Evolutionary conservation across 257 asterid genomes (phyloP).

Genomic region (Echium plantagineum): DNA sequence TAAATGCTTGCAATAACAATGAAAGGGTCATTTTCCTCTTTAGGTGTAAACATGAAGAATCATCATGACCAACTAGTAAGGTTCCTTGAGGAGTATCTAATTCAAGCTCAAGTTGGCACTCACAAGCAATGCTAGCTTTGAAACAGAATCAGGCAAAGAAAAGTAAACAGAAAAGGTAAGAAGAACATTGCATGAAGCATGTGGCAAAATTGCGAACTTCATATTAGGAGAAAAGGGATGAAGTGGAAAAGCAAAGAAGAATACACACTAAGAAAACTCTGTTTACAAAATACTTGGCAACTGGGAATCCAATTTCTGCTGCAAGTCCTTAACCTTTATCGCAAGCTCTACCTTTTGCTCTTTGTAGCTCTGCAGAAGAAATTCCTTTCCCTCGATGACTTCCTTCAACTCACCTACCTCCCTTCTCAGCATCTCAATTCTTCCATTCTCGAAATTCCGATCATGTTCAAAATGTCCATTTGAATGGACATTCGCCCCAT

Average conservation of each 20-base stretch:
- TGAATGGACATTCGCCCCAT: conserved; percentile 32
- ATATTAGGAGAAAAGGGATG: conserved; percentile 7
- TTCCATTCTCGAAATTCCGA: conserved; percentile 31
- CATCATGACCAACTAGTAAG: not conserved
- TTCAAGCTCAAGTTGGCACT: not conserved
- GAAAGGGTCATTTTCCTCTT: no score
- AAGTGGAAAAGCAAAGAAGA: conserved; percentile 26
- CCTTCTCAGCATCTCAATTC: conserved; percentile 55
- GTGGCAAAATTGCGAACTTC: conserved; percentile 28
- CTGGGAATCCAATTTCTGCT: conserved; percentile 75
- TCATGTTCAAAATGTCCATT: conserved; percentile 50
- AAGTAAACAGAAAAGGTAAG: not conserved
- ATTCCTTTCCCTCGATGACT: conserved; percentile 73
- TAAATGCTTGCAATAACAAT: not conserved
- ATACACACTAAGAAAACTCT: conserved; percentile 28
- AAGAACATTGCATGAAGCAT: conserved; percentile 8
- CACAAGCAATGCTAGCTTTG: not conserved
- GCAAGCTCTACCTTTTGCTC: conserved; percentile 81
- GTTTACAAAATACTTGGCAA: conserved; percentile 75
- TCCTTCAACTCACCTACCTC: conserved; percentile 75
- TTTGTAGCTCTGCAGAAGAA: conserved; percentile 74
- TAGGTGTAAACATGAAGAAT: no score
- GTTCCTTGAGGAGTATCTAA: not conserved
- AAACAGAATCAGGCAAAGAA: not conserved
- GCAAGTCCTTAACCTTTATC: conserved; percentile 62